Percentiles rank a stretch among this genome's conserved stretches.
These are phyloP conservation scores for Neurospora pannonica DNA, from an alignment of 495 filamentous ascomycete species.

Conservation along the genomic window DNA sequence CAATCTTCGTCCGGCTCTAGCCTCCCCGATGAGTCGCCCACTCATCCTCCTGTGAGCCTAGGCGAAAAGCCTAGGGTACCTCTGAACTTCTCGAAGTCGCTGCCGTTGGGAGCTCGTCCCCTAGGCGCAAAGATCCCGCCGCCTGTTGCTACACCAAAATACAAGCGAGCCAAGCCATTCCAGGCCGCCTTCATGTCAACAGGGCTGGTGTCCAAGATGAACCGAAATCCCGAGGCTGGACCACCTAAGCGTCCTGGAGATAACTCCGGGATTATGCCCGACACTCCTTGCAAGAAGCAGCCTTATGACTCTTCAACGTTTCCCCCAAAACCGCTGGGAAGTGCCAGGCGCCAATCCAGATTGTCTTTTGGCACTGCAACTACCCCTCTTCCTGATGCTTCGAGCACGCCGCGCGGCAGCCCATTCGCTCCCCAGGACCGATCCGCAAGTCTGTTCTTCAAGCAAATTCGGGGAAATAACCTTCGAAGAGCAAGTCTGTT, in stretches of 20 bases:
- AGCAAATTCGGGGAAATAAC: conserved; percentile 24
- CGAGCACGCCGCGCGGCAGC: conserved; percentile 27
- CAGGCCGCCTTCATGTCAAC: conserved; percentile 90
- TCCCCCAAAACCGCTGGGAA: conserved; percentile 43
- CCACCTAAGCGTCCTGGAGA: conserved; percentile 32
- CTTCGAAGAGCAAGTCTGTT: conserved; percentile 64
- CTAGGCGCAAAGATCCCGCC: conserved; percentile 34
- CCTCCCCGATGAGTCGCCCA: conserved; percentile 64
- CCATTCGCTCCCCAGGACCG: conserved; percentile 53
- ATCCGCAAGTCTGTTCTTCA: conserved; percentile 34
- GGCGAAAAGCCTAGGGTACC: conserved; percentile 33
- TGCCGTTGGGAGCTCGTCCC: conserved; percentile 53
- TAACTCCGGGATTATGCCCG: conserved; percentile 51
- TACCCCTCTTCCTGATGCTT: conserved; percentile 55
- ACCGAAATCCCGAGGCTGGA: conserved; percentile 51
- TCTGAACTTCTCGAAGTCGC: conserved; percentile 68
- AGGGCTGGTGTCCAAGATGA: conserved; percentile 81
- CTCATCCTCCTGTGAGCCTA: conserved; percentile 50
- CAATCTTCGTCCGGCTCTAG: conserved; percentile 78
- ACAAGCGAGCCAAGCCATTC: conserved; percentile 71
- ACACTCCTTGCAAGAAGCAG: conserved; percentile 89
- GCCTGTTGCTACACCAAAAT: conserved; percentile 73
- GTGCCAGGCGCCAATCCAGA: conserved; percentile 33
- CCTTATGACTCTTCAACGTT: conserved; percentile 54
- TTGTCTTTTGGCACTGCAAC: conserved; percentile 36